Evolutionary conservation across 2,329 filamentous ascomycete species (phyloP), one percentile per base, ranked within the genome.

Genomic region (Penicillium sp.): DNA sequence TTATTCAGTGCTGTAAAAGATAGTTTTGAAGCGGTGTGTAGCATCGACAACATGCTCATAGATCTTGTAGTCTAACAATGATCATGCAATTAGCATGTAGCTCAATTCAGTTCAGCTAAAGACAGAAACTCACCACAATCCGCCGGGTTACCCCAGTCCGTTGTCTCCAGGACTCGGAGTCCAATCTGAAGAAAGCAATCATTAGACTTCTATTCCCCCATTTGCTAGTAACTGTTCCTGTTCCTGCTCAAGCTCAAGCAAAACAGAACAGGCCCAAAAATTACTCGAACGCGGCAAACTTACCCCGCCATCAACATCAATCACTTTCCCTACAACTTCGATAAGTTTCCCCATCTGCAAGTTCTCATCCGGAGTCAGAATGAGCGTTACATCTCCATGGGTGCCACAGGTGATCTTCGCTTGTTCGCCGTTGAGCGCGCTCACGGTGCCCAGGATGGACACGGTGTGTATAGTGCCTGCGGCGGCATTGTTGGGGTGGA

Each of bases 391-490:
- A 22, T 85, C 82, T 0, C 93, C 93, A 25, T 86, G 69, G 25
- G 61, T 65, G 2, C 80, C 88, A 6, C 90, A 88, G 54, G 96
- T 91, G 27, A 97, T 83, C 6, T 86, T 85, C 0, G 92, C 93
- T 49, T 84, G 83, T 50, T 94, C 89, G 63, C 92, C 92, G 49
- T 87, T 87, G 23, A 97, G 81, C 67, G 94, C 87, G 4, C 85
- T 83, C 45, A 97, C 92, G 67, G 89, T 92, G 67, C 94, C 94
- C 5, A 96, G 82, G 53, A 97, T 81, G 66, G 92, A 92, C 59
- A 97, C 89, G 59, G 89, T 89, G 62, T 85, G 78, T 69, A 83
- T 75, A 48, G 77, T 74, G 54, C 66, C 65, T 27, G 65, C 59
- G 54, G 60, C 64, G 25, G 67, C 54, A 54, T 64, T 67, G 45